Evolutionary conservation across 139 green algal genomes (phyloP).

Genomic region (Tetratostichococcus sp.): DNA sequence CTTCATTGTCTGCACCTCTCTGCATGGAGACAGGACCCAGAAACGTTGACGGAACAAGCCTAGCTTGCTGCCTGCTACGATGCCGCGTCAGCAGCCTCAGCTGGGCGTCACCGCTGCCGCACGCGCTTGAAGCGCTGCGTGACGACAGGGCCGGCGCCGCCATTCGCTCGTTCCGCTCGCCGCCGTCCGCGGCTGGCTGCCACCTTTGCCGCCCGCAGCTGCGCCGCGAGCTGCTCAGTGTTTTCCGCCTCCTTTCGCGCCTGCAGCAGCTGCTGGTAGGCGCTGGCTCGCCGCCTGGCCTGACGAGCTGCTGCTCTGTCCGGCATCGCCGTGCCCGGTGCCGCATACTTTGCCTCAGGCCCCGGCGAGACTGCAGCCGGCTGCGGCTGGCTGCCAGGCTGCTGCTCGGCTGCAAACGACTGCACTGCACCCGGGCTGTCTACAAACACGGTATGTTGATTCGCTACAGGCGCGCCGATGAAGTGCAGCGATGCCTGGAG

Average conservation of each 20-base stretch:
- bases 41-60: too few relatives aligned
- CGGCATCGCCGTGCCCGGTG: slow-evolving; percentile 1
- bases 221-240: slow-evolving; percentile 43
- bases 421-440: slow-evolving; percentile 44
- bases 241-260: slow-evolving; percentile 54
- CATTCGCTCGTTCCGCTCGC: too few relatives aligned
- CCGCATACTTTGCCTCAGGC: slow-evolving; percentile 8
- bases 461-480: slow-evolving; percentile 54
- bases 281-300: slow-evolving; percentile 47
- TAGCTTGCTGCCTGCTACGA: too few relatives aligned
- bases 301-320: background rate
- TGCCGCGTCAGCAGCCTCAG: too few relatives aligned
- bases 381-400: slow-evolving; percentile 54
- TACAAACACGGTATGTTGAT: slow-evolving; percentile 75
- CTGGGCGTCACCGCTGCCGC: background rate
- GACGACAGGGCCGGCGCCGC: too few relatives aligned
- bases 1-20: too few relatives aligned
- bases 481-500: slow-evolving; percentile 78
- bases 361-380: background rate
- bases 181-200: background rate
- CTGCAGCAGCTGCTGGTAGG: slow-evolving; percentile 82
- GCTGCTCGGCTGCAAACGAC: slow-evolving; percentile 53
- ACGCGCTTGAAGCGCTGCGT: background rate
- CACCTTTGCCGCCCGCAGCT: slow-evolving; percentile 32
- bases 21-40: too few relatives aligned